These are phyloP conservation scores for Fimicolochytrium jonesii DNA, from an alignment of 192 early-diverging fungal species.

Conservation along the genomic window DNA sequence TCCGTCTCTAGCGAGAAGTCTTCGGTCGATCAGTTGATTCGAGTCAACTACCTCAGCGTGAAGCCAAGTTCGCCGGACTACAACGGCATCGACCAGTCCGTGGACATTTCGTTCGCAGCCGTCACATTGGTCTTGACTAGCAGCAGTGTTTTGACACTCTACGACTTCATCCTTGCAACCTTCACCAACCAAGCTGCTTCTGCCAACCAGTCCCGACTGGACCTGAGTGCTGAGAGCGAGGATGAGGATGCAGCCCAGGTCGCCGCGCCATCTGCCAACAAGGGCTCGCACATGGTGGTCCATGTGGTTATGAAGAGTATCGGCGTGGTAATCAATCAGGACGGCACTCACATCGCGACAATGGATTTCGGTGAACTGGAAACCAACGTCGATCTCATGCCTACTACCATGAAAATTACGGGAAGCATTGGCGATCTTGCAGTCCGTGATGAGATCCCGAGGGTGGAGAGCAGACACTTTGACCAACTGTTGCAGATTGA, in stretches of 20 bases:
- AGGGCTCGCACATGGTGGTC: slow-evolving; percentile 58
- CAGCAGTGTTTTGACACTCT: slow-evolving; percentile 76
- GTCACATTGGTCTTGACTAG: slow-evolving; percentile 80
- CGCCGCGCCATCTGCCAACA: slow-evolving; percentile 20
- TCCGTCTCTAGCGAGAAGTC: slow-evolving; percentile 8
- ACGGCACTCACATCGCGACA: slow-evolving; percentile 71
- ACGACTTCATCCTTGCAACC: slow-evolving; percentile 67
- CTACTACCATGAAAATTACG: slow-evolving; percentile 47
- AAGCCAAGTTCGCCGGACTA: slow-evolving; percentile 73
- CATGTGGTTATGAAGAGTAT: slow-evolving; percentile 70
- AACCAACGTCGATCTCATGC: slow-evolving; percentile 60
- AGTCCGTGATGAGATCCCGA: slow-evolving; percentile 32
- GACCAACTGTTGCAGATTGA: slow-evolving; percentile 72
- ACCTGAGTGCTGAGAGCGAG: neutral
- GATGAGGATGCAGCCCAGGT: neutral
- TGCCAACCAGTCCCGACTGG: neutral
- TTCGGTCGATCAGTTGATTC: slow-evolving; percentile 47
- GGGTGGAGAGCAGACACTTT: neutral
- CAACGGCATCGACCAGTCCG: slow-evolving; percentile 74
- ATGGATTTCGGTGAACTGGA: slow-evolving; percentile 67
- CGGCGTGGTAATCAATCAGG: slow-evolving; percentile 77
- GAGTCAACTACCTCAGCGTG: slow-evolving; percentile 67
- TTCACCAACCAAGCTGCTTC: slow-evolving; percentile 23
- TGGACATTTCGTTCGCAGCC: slow-evolving; percentile 72
- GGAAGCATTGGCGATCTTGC: slow-evolving; percentile 47